Evolutionary conservation across 2,329 filamentous ascomycete species (phyloP), one percentile per base, ranked within the genome.

Genomic region (Trichophyton verrucosum): DNA sequence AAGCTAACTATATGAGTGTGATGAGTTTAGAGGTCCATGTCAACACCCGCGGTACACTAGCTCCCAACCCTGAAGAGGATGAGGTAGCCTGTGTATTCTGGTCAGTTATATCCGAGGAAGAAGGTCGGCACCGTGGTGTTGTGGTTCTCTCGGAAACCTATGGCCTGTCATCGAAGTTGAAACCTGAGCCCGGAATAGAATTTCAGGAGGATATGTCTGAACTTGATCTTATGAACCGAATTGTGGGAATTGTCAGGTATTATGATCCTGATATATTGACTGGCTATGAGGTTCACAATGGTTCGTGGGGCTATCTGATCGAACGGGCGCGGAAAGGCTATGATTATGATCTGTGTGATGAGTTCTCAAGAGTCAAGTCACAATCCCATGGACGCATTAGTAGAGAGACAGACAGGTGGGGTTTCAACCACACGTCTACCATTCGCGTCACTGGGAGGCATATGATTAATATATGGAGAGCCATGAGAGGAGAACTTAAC

Each of bases 401-500:
- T 20, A 95, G 89, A 72, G 89, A 95, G 24, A 85, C 84, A 57
- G 91, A 96, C 71, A 82, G 84, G 65, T 97, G 92, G 92, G 92
- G 91, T 0, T 96, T 95, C 76, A 94, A 90, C 64, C 91, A 91
- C 60, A 95, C 91, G 0, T 96, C 91, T 1, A 92, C 89, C 2
- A 91, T 97, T 66, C 85, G 86, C 61, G 83, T 99, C n/a, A 96
- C 91, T 0, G 94, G 94, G 3, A 82, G 94, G 63, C 92, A 97
- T 70, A 90, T 95, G 80, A 91, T 99, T 76, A 97, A 97, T 67
- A 88, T 97, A 53, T 97, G 94, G 91, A 83, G 92, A 67, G 91
- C 91, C 0, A 96, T 99, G 91, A 83, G 90, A 61, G 84, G 86
- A n/a, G 92, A 96, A 73, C 76, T 99, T 30, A 95, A 91, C 66